Base-by-base conservation (phyloP, 257 asterid species). In the Cordia subcordata region DNA sequence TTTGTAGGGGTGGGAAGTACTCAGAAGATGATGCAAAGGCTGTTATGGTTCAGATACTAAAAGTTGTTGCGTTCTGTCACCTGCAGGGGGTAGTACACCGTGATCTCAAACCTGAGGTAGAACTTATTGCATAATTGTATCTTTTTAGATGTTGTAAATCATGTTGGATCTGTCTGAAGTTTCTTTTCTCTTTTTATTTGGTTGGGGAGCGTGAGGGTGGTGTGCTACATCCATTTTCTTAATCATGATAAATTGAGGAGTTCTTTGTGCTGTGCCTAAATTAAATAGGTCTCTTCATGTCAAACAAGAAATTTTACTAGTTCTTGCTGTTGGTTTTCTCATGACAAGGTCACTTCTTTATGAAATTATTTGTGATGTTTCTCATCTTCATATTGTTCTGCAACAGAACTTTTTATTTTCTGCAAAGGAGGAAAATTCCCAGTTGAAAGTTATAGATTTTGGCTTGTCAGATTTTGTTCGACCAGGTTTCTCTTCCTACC, bases 81-180 rank as follows among this genome's bases (percentile, higher is more conserved):
- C 76, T 72, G 50, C 94, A 85, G 63, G 91, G 94, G 27, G 91
- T 85, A 51, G 78, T 83, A 71, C 94, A 85, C 80, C 85, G 91
- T 45, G 94, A 85, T 79, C 77, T 85, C 58, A 85, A 82, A 69
- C 94, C 94, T 4, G 94, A 85, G 94, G 94, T 82, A 46, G 49
- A 62, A 53, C 51, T 8, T 11, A 19, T 55, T 13, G 4, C 11
- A 39, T 15, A n/a, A 17, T 18, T 13, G 10, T 23, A 13, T 10
- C 8, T 32, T 8, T n/a, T 18, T 17, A 21, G 5, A 4, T 15
- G 10, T 18, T 10, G n/a, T 16, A 13, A 45, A 45, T 45, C 5
- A 12, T 12, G 17, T 45, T 12, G 50, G 16, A 9, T 14, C 50
- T 45, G 16, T 14, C n/a, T 10, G 50, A 45, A 45, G 17, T 45